A percentile compares a stretch with the other conserved stretches of the same genome.
Conservation (phyloP, 139 green algal genomes). For the Chlorella sp. region DNA sequence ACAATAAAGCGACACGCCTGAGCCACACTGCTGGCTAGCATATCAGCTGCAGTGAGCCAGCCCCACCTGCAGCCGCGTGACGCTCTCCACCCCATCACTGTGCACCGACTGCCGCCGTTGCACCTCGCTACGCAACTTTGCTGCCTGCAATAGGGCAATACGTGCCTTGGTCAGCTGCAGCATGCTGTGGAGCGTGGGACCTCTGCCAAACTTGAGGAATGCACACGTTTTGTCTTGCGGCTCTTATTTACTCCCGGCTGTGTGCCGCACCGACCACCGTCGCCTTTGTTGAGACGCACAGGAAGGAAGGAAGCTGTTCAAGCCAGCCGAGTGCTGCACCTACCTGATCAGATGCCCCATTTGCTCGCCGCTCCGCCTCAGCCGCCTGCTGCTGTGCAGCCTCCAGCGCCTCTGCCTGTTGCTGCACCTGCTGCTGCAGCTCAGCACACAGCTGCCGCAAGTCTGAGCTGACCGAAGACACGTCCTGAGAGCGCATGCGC, state of each 20-base stretch:
- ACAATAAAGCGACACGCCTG: not conserved
- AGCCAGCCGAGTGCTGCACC: not conserved
- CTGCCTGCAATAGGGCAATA: not conserved
- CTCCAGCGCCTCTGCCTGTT: not conserved
- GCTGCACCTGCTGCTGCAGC: slow-evolving; percentile 7
- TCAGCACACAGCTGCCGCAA: not conserved
- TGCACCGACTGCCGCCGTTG: slow-evolving; percentile 9
- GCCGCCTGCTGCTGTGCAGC: not conserved
- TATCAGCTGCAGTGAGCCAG: not conserved
- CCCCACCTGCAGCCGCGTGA: slow-evolving; percentile 9
- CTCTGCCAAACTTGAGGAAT: not conserved
- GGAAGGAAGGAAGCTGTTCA: no score
- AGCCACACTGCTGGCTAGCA: not conserved
- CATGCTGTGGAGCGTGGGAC: not conserved
- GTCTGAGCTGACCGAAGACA: not conserved
- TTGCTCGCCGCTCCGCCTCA: not conserved
- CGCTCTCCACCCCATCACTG: slow-evolving; percentile 11
- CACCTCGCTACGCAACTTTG: slow-evolving; percentile 1
- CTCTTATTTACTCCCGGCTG: no score
- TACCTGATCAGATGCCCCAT: not conserved
- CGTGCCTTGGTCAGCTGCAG: not conserved
- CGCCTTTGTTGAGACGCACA: no score
- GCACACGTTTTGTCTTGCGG: no score
- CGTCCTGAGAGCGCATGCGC: slow-evolving; percentile 4
- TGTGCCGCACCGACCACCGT: no score